phyloP scores from a whole-genome alignment of 345 rosid species.

The Eutrema japonicum region DNA sequence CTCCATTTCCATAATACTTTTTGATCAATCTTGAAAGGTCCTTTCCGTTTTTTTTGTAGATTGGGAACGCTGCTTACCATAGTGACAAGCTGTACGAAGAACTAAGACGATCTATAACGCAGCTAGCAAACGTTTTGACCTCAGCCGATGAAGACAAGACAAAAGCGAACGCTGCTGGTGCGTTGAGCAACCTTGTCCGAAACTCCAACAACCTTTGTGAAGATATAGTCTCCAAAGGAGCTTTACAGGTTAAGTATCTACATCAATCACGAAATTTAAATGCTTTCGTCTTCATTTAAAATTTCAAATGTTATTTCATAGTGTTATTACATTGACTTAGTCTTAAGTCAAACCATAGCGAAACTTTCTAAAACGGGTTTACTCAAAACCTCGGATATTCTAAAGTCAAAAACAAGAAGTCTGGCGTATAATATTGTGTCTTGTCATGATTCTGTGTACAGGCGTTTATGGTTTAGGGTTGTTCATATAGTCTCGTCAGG shows the following conservation, averaged over 20 bases:
- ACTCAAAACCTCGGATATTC: neutral
- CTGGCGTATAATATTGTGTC: neutral
- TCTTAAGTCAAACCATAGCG: neutral
- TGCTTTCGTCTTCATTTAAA: neutral
- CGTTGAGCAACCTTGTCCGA: slow-evolving; percentile 94
- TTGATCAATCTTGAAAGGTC: slow-evolving; percentile 1
- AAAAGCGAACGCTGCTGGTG: slow-evolving; percentile 97
- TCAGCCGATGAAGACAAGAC: slow-evolving; percentile 94
- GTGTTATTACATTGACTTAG: neutral
- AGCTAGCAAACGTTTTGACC: slow-evolving; percentile 69
- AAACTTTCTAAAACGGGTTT: neutral
- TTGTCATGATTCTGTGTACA: neutral
- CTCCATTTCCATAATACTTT: neutral
- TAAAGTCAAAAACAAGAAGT: slow-evolving; percentile 3
- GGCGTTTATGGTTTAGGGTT: too few relatives aligned
- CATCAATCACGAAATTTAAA: neutral
- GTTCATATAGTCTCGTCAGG: neutral
- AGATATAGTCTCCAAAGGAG: slow-evolving; percentile 89
- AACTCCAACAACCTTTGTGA: slow-evolving; percentile 88
- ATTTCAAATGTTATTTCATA: neutral
- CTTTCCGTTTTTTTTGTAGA: slow-evolving; percentile 48
- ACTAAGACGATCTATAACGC: slow-evolving; percentile 85
- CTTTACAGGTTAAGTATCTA: slow-evolving; percentile 73
- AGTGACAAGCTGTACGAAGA: slow-evolving; percentile 81
- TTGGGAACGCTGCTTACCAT: slow-evolving; percentile 96